Evolutionary conservation across 1,139 yeast species (phyloP).

Genomic region (Lodderomyces jiufengensis): DNA sequence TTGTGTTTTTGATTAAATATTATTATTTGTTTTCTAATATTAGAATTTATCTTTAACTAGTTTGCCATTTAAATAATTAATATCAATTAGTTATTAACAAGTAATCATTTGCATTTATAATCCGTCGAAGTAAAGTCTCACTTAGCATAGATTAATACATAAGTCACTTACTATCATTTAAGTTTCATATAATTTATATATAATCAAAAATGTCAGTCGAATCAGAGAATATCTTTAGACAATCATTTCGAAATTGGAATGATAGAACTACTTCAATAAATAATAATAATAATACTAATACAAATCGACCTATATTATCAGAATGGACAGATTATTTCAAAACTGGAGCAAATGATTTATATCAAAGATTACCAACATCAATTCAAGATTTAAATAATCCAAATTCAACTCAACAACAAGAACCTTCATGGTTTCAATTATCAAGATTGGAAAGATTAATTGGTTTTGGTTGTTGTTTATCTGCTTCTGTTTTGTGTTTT

Average conservation of each 20-base stretch:
- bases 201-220: constrained; percentile 24
- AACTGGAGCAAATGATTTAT: constrained; percentile 40
- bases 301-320: constrained; percentile 27
- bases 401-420: constrained; percentile 20
- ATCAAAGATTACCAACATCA: constrained; percentile 36
- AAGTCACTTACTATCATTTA: too few relatives aligned
- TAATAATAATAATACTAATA: not conserved
- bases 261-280: constrained; percentile 16
- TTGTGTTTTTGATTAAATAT: too few relatives aligned
- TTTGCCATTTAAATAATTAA: too few relatives aligned
- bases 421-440: constrained; percentile 56
- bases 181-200: too few relatives aligned
- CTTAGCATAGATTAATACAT: too few relatives aligned
- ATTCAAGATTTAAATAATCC: constrained; percentile 14
- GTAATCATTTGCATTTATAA: too few relatives aligned
- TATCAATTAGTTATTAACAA: too few relatives aligned
- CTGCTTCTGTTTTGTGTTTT: constrained; percentile 77
- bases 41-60: too few relatives aligned
- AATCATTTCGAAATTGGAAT: constrained; percentile 43
- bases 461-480: constrained; percentile 73
- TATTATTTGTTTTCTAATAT: too few relatives aligned
- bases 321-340: constrained; percentile 48
- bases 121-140: too few relatives aligned
- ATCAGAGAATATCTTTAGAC: constrained; percentile 41
- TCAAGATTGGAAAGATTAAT: constrained; percentile 77